These are phyloP conservation scores for Lasiosphaeris hirsuta DNA, from an alignment of 495 filamentous ascomycete genomes.

Conservation along the genomic window DNA sequence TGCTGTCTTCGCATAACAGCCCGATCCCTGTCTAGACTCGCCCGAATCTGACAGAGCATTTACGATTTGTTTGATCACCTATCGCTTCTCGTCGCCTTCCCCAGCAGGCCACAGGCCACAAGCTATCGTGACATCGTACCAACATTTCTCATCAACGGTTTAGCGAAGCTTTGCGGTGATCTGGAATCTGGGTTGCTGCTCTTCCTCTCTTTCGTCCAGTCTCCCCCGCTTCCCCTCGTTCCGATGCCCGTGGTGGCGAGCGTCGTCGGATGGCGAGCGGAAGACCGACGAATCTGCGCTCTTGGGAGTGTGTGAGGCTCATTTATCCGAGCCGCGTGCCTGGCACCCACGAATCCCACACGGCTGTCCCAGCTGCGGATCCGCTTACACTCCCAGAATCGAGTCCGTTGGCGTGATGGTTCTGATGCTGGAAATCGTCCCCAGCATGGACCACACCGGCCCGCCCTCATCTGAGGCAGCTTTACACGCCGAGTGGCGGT, in stretches of 20 bases:
- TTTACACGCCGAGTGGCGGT: neutral
- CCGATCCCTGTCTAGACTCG: slow-evolving; percentile 18
- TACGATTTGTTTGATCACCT: slow-evolving; percentile 28
- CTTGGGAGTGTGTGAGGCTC: slow-evolving; percentile 6
- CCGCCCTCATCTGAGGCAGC: neutral
- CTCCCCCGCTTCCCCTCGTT: neutral
- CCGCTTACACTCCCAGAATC: too few relatives aligned
- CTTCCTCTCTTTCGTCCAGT: neutral
- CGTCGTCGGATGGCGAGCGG: neutral
- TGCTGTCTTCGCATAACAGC: slow-evolving; percentile 13
- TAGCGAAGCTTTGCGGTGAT: slow-evolving; percentile 10
- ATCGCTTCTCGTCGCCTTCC: neutral
- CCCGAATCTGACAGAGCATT: neutral
- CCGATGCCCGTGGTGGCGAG: slow-evolving; percentile 1
- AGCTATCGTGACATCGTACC: slow-evolving; percentile 9
- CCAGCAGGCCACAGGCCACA: slow-evolving; percentile 5
- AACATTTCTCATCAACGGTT: slow-evolving; percentile 3
- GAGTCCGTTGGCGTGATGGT: too few relatives aligned
- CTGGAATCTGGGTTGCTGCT: slow-evolving; percentile 12
- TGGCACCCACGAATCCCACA: neutral
- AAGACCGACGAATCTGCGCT: neutral
- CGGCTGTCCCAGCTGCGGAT: too few relatives aligned
- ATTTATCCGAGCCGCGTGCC: slow-evolving; percentile 10
- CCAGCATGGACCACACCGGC: neutral
- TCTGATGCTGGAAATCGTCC: too few relatives aligned